Evolutionary conservation across 805 yeast genomes (phyloP).

Genomic region (Ogataea saltuana): DNA sequence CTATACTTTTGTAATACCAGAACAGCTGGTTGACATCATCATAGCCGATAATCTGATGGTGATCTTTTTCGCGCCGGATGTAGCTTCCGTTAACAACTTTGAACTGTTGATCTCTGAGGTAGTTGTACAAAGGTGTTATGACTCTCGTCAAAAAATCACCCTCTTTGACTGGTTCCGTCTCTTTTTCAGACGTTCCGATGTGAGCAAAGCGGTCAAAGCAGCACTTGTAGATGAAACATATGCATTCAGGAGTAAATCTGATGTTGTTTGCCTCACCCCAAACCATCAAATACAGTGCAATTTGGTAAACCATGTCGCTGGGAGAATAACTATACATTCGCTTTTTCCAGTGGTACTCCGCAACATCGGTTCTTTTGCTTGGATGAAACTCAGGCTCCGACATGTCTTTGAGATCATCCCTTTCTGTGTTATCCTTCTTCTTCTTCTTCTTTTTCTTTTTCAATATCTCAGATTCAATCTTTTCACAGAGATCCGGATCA

Average conservation of each 20-base stretch:
- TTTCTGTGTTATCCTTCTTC: conserved; percentile 57
- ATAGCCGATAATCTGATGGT: conserved; percentile 56
- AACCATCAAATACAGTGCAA: conserved; percentile 60
- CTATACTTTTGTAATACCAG: conserved; percentile 45
- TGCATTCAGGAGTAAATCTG: conserved; percentile 50
- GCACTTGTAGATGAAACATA: conserved; percentile 58
- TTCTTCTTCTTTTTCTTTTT: conserved; percentile 52
- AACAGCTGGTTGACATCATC: conserved; percentile 56
- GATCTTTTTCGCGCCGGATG: conserved; percentile 69
- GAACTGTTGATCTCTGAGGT: conserved; percentile 67
- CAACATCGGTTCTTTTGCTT: conserved; percentile 55
- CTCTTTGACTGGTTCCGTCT: conserved; percentile 15
- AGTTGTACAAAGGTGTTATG: conserved; percentile 54
- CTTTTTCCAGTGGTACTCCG: conserved; percentile 78
- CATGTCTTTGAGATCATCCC: conserved; percentile 13
- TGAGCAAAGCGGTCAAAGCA: conserved; percentile 50
- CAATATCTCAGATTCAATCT: conserved; percentile 60
- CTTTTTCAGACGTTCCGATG: conserved; percentile 31
- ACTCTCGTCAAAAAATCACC: conserved; percentile 40
- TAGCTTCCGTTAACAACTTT: conserved; percentile 54
- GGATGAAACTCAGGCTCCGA: conserved; percentile 27
- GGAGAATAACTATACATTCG: conserved; percentile 57
- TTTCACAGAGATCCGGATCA: conserved; percentile 63
- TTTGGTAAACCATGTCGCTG: conserved; percentile 61
- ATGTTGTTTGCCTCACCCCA: conserved; percentile 82